Conservation (phyloP, 1,284 basidiomycete genomes). For the Pseudozyma pruni region DNA sequence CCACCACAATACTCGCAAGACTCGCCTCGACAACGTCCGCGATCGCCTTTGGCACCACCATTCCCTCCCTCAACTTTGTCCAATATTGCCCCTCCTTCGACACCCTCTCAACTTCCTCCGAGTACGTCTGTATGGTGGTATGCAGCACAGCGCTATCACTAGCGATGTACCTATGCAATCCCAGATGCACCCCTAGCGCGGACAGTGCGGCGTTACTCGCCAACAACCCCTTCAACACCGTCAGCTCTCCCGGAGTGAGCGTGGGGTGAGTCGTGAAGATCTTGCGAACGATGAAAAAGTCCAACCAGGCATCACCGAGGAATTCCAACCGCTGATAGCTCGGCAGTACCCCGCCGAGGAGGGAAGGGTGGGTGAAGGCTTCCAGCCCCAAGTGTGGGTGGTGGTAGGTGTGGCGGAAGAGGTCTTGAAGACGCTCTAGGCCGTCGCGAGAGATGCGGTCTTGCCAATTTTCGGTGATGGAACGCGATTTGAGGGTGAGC, state of each 20-base stretch:
- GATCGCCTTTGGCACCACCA: constrained; percentile 32
- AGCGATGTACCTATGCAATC: constrained; percentile 29
- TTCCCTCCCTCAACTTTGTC: not conserved
- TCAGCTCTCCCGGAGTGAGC: constrained; percentile 41
- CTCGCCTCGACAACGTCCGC: constrained; percentile 52
- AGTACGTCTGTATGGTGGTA: constrained; percentile 3
- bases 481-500: constrained; percentile 5
- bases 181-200: constrained; percentile 23
- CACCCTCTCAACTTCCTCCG: not conserved
- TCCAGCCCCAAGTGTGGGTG: constrained; percentile 55
- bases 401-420: constrained; percentile 39
- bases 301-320: constrained; percentile 56
- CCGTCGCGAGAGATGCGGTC: constrained; percentile 6
- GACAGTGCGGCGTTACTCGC: constrained; percentile 35
- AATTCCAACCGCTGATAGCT: constrained; percentile 60
- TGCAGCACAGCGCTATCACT: constrained; percentile 8
- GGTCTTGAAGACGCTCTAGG: constrained; percentile 26
- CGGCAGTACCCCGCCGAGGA: constrained; percentile 35
- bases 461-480: constrained; percentile 29
- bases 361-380: constrained; percentile 51
- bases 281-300: constrained; percentile 32
- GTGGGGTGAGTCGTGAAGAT: constrained; percentile 13
- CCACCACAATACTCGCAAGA: constrained; percentile 51
- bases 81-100: constrained; percentile 26
- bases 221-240: constrained; percentile 30